Conservation (phyloP, 495 filamentous ascomycete genomes). For the Penicillium paxilli region DNA sequence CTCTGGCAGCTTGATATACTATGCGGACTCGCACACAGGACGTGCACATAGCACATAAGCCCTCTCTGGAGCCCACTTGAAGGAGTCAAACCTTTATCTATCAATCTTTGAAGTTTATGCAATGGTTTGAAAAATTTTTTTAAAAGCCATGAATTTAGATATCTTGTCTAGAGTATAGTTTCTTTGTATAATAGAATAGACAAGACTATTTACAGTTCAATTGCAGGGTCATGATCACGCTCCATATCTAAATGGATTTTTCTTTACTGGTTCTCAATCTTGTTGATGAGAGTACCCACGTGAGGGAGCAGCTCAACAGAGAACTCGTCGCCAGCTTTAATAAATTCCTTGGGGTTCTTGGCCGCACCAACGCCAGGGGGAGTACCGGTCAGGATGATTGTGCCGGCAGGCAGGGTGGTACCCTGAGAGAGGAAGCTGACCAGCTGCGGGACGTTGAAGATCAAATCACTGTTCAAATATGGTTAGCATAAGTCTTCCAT, state of each 20-base stretch:
- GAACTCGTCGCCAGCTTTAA: constrained; percentile 62
- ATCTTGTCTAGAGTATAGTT: too few species aligned
- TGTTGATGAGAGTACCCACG: constrained; percentile 42
- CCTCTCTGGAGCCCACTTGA: too few species aligned
- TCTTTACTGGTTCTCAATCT: constrained; percentile 36
- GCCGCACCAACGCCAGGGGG: constrained; percentile 53
- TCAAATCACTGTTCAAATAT: constrained; percentile 58
- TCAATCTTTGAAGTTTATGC: too few species aligned
- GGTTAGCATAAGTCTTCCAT: background rate
- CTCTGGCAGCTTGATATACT: too few species aligned
- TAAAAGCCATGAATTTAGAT: too few species aligned
- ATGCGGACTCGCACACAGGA: too few species aligned
- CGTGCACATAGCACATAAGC: too few species aligned
- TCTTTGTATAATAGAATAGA: background rate
- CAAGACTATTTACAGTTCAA: background rate
- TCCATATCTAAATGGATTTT: background rate
- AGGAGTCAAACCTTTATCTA: background rate
- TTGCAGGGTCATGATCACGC: background rate
- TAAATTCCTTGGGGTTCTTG: constrained; percentile 55
- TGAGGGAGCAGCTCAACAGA: constrained; percentile 53
- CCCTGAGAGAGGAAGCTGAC: constrained; percentile 75
- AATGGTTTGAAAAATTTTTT: too few species aligned
- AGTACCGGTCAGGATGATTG: constrained; percentile 84
- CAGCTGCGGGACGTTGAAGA: constrained; percentile 73
- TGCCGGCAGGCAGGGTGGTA: constrained; percentile 76